Percentiles rank a stretch among this genome's conserved stretches.
These are phyloP conservation scores for Suillus brevipes DNA, from an alignment of 768 basidiomycete species.

Conservation along the genomic window DNA sequence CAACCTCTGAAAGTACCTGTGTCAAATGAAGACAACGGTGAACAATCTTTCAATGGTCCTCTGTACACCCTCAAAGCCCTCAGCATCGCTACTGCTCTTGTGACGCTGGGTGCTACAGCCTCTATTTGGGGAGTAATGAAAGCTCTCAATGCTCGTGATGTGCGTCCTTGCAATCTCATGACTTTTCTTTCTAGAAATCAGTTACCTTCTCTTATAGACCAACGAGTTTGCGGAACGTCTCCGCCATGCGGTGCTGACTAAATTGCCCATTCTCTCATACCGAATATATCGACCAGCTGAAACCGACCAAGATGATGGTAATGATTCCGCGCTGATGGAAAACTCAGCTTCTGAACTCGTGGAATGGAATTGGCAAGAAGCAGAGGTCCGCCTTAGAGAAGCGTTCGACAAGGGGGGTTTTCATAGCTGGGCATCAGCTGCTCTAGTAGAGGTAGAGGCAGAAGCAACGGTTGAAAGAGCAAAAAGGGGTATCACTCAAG, in stretches of 20 bases:
- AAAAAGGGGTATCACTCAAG: constrained; percentile 13
- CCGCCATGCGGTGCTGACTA: constrained; percentile 46
- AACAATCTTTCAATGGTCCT: constrained; percentile 47
- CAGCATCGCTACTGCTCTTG: constrained; percentile 61
- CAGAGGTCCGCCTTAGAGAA: constrained; percentile 50
- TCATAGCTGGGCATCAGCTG: constrained; percentile 53
- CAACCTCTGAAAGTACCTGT: background rate
- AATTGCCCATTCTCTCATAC: constrained; percentile 50
- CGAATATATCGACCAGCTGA: constrained; percentile 51
- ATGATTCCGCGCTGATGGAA: background rate
- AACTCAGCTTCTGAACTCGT: background rate
- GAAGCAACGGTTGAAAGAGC: constrained; percentile 53
- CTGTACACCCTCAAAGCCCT: constrained; percentile 65
- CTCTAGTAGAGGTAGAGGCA: constrained; percentile 54
- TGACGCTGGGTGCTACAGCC: constrained; percentile 45
- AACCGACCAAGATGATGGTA: constrained; percentile 24
- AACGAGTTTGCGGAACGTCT: constrained; percentile 60
- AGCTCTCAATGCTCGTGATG: constrained; percentile 55
- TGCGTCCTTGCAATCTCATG: constrained; percentile 33
- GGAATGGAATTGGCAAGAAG: constrained; percentile 53
- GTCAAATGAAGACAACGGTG: constrained; percentile 5
- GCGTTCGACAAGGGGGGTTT: constrained; percentile 65
- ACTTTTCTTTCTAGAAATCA: background rate
- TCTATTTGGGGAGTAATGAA: constrained; percentile 51
- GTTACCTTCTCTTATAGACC: constrained; percentile 37